Conservation (phyloP, 2,329 filamentous ascomycete species). For the Stagonosporopsis tanaceti region DNA sequence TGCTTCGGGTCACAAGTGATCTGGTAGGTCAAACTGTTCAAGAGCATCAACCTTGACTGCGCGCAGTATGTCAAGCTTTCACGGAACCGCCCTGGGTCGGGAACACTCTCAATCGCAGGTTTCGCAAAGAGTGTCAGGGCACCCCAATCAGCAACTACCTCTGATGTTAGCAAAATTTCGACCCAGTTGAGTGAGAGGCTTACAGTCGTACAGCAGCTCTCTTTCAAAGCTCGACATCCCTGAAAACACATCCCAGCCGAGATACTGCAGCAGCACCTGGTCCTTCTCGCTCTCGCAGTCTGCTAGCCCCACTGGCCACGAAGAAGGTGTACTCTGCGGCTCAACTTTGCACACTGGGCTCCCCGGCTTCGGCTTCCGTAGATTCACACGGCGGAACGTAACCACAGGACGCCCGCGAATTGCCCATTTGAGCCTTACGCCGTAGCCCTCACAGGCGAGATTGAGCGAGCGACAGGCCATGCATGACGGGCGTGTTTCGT, state of each 20-base stretch:
- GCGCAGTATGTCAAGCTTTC: conserved; percentile 12
- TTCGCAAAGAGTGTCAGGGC: conserved; percentile 13
- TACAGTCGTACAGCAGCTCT: conserved; percentile 19
- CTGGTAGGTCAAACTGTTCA: conserved; percentile 19
- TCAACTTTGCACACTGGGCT: background rate
- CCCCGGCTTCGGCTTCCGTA: conserved; percentile 9
- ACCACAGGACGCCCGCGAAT: conserved; percentile 7
- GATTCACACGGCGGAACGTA: conserved; percentile 1
- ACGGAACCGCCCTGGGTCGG: conserved; percentile 8
- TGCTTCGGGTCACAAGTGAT: conserved; percentile 15
- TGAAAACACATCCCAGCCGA: conserved; percentile 2
- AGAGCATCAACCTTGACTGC: conserved; percentile 11
- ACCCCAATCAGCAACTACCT: conserved; percentile 17
- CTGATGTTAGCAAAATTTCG: background rate
- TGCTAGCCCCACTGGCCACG: background rate
- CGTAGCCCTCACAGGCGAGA: conserved; percentile 17
- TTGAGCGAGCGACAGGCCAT: conserved; percentile 5
- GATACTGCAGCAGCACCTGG: conserved; percentile 8
- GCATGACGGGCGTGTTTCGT: conserved; percentile 10
- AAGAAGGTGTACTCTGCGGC: background rate
- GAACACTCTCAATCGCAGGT: conserved; percentile 4
- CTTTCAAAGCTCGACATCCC: conserved; percentile 9
- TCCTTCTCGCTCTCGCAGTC: conserved; percentile 2
- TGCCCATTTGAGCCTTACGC: conserved; percentile 14
- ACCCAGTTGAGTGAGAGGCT: too few species aligned